Evolutionary conservation across 352 stramenopile genomes (phyloP), one percentile per base, ranked within the genome.

Genomic region (Phytophthora cryptogea): DNA sequence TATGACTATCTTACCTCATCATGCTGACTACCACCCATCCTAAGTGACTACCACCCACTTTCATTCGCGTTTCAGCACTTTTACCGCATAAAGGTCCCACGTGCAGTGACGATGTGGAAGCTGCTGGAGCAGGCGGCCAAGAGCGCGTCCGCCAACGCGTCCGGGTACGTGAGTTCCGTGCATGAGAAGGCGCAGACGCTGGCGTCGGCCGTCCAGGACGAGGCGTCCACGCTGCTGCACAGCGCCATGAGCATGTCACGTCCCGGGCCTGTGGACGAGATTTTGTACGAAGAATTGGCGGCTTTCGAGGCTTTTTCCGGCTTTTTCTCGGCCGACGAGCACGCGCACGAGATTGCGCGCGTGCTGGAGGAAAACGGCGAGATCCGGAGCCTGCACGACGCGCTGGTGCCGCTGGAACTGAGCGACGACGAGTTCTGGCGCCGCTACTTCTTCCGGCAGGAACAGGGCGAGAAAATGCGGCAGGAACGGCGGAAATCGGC

Each of bases 391-490:
- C 61, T 93, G 43, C 80, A 92, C 30, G 80, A 90, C 48, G 59
- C 78, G 45, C 64, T 95, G 48, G 86, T 95, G 37, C 86, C 86
- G 4, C 63, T 89, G 47, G 73, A 92, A 40, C 52, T 95, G 40
- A 86, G 71, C 46, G 87, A 90, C 53, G 82, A 91, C 51, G 86
- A 95, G 66, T 95, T 95, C 49, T 95, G 86, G 86, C 71, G 76
- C 50, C 76, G 85, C 74, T 94, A 71, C 30, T 94, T 92, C 65
- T 94, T 94, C 63, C 75, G 85, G 0, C 67, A 74, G 30, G 76
- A 90, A 40, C 73, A 87, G 41, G 57, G 66, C 2, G 50, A 82
- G 54, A 40, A 72, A 16, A 51, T 54, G 2, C 70, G 88, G 54
- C 62, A 72, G 8, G 54, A 80, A 16, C 55, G 67, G 16, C 46